Evolutionary conservation across 2,329 filamentous ascomycete species (phyloP), one percentile per base, ranked within the genome.

Genomic region (Neonectria sp.): DNA sequence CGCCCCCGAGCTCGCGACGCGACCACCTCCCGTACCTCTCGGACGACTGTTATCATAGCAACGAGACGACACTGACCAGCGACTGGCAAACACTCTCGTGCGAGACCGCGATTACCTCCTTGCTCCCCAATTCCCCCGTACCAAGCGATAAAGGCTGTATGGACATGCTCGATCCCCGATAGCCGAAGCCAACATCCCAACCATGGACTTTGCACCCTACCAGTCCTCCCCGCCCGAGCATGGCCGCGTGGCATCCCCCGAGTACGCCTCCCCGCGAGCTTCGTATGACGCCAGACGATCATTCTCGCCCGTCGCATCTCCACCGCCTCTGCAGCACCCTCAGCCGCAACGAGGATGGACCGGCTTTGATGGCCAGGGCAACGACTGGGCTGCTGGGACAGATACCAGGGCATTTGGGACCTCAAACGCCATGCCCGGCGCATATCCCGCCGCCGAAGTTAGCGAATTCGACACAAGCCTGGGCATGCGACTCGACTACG

Each of bases 161-260:
- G 35, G 33, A 35, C 55, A 65, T 56, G 33, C 56, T 7, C 40
- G 17, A 11, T 37, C 24, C 52, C 24, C 51, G 43, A 57, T 71
- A 61, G 40, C n/a, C 46, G 33, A 53, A 13, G 31, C 40, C 17
- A 48, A 25, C n/a, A 29, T 43, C 51, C 31, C 24, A 68, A 84
- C 75, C 63, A 96, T 96, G 93, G 93, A 98, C 84, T 99, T 98
- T 80, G 96, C 96, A 52, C 96, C 96, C 43, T 99, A 98, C 83
- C 96, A 98, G 85, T 95, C 95, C 81, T 92, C 92, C 55, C 92
- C 93, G 17, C 96, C 96, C 11, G 95, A 98, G 84, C 88, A 92
- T 75, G 90, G 91, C 73, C 93, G 95, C 76, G 90, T 92, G 59
- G 88, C 95, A 79, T 97, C 94, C 24, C 94, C 95, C 59, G 82